These are phyloP conservation scores for Phaeosphaeriaceae sp. DNA, from an alignment of 2,329 filamentous ascomycete species.

Conservation along the genomic window DNA sequence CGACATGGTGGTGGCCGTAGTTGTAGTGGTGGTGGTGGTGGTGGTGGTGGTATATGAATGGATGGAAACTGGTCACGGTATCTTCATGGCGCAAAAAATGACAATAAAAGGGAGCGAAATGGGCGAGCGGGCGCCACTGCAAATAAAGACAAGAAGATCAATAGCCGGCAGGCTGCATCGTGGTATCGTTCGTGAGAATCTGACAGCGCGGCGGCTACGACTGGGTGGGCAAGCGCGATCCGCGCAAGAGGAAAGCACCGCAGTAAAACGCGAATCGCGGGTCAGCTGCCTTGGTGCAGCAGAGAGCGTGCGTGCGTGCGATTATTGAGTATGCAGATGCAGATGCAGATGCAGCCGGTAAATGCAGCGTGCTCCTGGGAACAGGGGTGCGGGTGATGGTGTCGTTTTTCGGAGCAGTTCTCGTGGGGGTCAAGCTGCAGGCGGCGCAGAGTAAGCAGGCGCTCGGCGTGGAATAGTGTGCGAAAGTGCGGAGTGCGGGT, in stretches of 20 bases:
- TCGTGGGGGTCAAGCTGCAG: constrained; percentile 20
- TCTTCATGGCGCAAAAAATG: constrained; percentile 36
- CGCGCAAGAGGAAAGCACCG: constrained; percentile 21
- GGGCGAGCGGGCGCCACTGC: constrained; percentile 32
- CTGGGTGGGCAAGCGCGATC: constrained; percentile 41
- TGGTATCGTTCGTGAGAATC: constrained; percentile 44
- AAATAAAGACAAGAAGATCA: constrained; percentile 37
- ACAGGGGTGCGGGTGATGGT: constrained; percentile 12
- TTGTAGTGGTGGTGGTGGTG: constrained; percentile 26
- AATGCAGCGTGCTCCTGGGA: constrained; percentile 14
- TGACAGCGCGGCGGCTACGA: constrained; percentile 32
- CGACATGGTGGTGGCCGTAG: constrained; percentile 27
- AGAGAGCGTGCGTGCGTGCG: constrained; percentile 6
- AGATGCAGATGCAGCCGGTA: constrained; percentile 13
- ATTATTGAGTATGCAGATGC: constrained; percentile 5
- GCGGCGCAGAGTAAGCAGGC: background rate
- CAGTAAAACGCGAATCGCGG: constrained; percentile 23
- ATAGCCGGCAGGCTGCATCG: constrained; percentile 41
- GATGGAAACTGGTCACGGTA: constrained; percentile 24
- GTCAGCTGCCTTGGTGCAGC: constrained; percentile 28
- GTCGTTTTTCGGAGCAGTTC: constrained; percentile 32
- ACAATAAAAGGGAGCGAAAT: constrained; percentile 22
- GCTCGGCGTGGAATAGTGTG: constrained; percentile 13
- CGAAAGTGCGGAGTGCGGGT: constrained; percentile 4
- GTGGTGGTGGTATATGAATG: constrained; percentile 10